Evolutionary conservation across 805 yeast species (phyloP), one percentile per base, ranked within the genome.

Genomic region (Priceomyces melissophilus): DNA sequence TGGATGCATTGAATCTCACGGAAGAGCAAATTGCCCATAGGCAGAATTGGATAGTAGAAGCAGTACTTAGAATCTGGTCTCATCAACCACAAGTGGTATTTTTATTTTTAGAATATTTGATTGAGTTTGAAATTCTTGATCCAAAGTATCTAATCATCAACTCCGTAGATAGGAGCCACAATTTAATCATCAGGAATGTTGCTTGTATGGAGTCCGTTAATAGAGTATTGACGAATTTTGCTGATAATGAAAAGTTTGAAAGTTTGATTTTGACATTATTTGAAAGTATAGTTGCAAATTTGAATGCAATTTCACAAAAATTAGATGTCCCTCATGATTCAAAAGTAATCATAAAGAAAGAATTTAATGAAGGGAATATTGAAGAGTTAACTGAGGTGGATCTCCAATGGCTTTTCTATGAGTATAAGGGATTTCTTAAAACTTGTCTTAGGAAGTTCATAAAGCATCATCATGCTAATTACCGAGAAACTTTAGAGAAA

Each of bases 51-150:
- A 60, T 68, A 13, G 58, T 69, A 16, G 72, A 68, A 26, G 50
- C 71, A 7, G 60, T 69, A 10, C 59, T 68, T 50, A 53, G 75
- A 42, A 58, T 69, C 35, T 69, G 75, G 75, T 47, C 60, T 26
- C 71, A 68, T 47, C 74, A 68, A 47, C 75, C 75, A 1, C 75
- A 69, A 46, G 72, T 68, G 28, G 61, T 66, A 10, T 69, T 69
- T 43, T 59, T 69, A 47, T 65, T 67, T 23, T 56, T 69, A 46
- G 75, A 69, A 40, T 67, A 61, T 45, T 63, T 69, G 52, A 63
- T 68, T 36, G 73, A 69, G 42, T 64, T 60, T 46, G 57, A 49
- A 30, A 55, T 69, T n/a, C 49, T 69, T 45, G 47, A 57, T 38
- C 55, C 68, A 3, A 52, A 53, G 27, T 44, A 46, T 37, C 53